Conservation (phyloP, 2,329 filamentous ascomycete genomes). For the Monilinia polystroma region DNA sequence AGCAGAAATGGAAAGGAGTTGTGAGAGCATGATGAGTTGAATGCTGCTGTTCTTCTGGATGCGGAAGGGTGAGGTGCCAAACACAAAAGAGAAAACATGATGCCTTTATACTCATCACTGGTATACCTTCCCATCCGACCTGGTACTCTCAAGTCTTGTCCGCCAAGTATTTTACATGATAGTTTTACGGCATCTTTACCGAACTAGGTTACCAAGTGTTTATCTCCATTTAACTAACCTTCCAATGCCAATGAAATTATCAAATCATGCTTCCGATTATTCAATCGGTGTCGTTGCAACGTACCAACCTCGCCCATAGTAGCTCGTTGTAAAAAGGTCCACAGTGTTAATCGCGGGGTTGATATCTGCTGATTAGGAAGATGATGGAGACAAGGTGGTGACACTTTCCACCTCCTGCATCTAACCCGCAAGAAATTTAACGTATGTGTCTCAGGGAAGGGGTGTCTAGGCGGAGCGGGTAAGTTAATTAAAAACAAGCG, state of each 20-base stretch:
- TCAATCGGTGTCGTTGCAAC: background rate
- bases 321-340: background rate
- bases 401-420: too few relatives aligned
- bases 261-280: slow-evolving; percentile 8
- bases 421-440: too few relatives aligned
- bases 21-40: slow-evolving; percentile 11
- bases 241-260: slow-evolving; percentile 5
- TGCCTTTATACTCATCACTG: slow-evolving; percentile 12
- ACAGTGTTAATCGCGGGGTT: background rate
- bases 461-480: background rate
- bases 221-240: background rate
- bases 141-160: background rate
- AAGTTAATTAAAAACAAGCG: background rate
- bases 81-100: background rate
- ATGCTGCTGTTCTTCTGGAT: background rate
- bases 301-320: background rate
- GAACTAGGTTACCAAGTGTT: slow-evolving; percentile 3
- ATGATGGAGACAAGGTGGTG: background rate
- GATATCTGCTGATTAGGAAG: background rate
- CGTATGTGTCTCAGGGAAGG: too few relatives aligned
- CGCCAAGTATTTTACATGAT: slow-evolving; percentile 12
- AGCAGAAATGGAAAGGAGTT: slow-evolving; percentile 21
- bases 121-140: background rate
- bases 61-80: background rate
- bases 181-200: slow-evolving; percentile 3